Evolutionary conservation across 768 basidiomycete genomes (phyloP).

Genomic region (Crassisporium funariophilum): DNA sequence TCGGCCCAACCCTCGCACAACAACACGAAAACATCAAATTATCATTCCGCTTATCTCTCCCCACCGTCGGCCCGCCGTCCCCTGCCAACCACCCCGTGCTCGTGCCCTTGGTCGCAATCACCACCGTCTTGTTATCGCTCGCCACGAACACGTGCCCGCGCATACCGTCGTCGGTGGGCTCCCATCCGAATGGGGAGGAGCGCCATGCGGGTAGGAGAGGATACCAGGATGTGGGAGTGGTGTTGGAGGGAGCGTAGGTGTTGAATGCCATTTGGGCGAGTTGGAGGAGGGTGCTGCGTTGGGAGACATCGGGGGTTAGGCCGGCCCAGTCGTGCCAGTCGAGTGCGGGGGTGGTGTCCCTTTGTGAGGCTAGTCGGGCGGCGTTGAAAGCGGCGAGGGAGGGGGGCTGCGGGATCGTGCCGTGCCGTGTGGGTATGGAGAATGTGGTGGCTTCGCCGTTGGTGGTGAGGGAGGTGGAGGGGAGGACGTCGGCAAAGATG

Average conservation of each 20-base stretch:
- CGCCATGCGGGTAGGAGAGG: constrained; percentile 61
- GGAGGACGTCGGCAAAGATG: constrained; percentile 58
- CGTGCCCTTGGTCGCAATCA: constrained; percentile 93
- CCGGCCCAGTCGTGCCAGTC: constrained; percentile 71
- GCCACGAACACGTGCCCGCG: constrained; percentile 92
- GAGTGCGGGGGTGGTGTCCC: constrained; percentile 37
- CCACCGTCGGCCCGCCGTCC: constrained; percentile 78
- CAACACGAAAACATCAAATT: constrained; percentile 97
- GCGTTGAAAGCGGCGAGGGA: constrained; percentile 42
- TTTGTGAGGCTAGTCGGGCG: constrained; percentile 36
- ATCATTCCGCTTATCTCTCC: constrained; percentile 93
- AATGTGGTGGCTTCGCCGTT: constrained; percentile 34
- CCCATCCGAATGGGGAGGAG: constrained; percentile 81
- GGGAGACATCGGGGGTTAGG: constrained; percentile 68
- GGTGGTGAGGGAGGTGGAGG: constrained; percentile 18
- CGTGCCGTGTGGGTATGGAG: constrained; percentile 38
- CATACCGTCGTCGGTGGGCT: constrained; percentile 85
- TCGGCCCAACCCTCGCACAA: constrained; percentile 92
- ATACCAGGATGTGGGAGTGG: constrained; percentile 65
- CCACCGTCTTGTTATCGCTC: constrained; percentile 79
- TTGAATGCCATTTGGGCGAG: constrained; percentile 92
- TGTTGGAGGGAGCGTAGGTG: constrained; percentile 62
- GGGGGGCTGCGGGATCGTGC: constrained; percentile 48
- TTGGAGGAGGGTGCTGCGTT: constrained; percentile 69
- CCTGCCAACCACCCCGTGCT: constrained; percentile 69